A percentile compares a stretch with the other conserved stretches of the same genome.
These are phyloP conservation scores for Diplodia intermedia DNA, from an alignment of 2,329 filamentous ascomycete species.

Conservation along the genomic window DNA sequence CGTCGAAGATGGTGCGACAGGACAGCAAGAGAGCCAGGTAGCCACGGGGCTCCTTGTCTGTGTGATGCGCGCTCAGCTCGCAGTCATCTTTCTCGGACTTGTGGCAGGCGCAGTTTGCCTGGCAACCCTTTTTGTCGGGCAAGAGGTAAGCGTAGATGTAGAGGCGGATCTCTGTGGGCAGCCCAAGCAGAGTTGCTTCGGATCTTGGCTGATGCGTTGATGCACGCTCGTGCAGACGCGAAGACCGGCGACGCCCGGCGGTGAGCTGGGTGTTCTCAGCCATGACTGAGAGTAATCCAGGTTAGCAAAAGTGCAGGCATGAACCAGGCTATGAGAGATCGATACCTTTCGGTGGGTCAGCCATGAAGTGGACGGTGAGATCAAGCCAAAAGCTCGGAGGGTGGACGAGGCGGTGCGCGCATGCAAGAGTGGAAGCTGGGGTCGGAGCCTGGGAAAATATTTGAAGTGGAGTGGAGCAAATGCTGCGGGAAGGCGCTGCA, in stretches of 20 bases:
- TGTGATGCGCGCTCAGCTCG: neutral
- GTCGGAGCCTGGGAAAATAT: too few species aligned
- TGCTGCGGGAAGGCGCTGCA: neutral
- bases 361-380: neutral
- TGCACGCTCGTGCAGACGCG: neutral
- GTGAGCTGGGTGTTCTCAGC: neutral
- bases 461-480: neutral
- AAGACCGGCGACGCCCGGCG: neutral
- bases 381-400: neutral
- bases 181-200: neutral
- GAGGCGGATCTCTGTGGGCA: conserved; percentile 8
- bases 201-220: neutral
- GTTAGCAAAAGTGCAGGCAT: neutral
- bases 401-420: neutral
- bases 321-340: neutral
- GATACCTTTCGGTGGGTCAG: neutral
- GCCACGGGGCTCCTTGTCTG: neutral
- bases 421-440: neutral
- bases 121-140: neutral
- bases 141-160: conserved; percentile 6
- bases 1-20: neutral
- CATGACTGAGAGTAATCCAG: neutral
- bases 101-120: neutral
- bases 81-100: neutral
- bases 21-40: neutral